A percentile compares a stretch with the other conserved stretches of the same genome.
These are phyloP conservation scores for Emiliania huxleyi DNA, from an alignment of 78 protist genomes.

Conservation along the genomic window DNA sequence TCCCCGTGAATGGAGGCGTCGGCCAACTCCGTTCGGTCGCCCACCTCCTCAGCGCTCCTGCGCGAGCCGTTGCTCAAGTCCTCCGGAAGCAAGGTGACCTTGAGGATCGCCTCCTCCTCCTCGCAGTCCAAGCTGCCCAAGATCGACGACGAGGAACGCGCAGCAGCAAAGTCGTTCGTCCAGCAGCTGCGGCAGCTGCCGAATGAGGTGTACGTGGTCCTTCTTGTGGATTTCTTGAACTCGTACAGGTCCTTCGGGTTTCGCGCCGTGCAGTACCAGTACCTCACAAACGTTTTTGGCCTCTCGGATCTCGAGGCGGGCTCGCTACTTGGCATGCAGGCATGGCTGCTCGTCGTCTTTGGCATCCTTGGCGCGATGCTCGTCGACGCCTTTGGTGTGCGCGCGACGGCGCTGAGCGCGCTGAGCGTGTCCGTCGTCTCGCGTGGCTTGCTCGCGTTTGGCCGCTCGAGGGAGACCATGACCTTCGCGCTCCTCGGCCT, in stretches of 20 bases:
- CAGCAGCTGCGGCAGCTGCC: not conserved
- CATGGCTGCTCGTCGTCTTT: not conserved
- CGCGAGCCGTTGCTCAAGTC: too few species aligned
- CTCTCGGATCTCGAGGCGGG: not conserved
- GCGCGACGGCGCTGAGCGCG: not conserved
- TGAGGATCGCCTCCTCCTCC: too few species aligned
- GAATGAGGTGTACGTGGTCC: not conserved
- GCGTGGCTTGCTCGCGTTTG: not conserved
- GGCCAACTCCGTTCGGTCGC: too few species aligned
- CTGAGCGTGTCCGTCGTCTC: not conserved
- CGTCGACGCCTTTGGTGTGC: constrained; percentile 15
- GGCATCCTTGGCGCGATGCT: not conserved
- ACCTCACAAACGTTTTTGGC: not conserved
- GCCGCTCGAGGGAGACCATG: not conserved
- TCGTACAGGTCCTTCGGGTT: not conserved
- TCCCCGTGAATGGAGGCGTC: too few species aligned
- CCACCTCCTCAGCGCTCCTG: too few species aligned
- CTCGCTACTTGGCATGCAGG: not conserved
- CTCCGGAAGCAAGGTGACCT: too few species aligned
- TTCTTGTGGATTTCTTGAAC: not conserved
- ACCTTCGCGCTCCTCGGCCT: not conserved
- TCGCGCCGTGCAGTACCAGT: not conserved
- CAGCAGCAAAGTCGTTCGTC: too few species aligned
- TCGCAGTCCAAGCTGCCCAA: too few species aligned
- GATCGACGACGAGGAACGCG: too few species aligned